A percentile compares a stretch with the other conserved stretches of the same genome.
These are phyloP conservation scores for Podila minutissima DNA, from an alignment of 192 early-diverging fungal genomes.

Conservation along the genomic window DNA sequence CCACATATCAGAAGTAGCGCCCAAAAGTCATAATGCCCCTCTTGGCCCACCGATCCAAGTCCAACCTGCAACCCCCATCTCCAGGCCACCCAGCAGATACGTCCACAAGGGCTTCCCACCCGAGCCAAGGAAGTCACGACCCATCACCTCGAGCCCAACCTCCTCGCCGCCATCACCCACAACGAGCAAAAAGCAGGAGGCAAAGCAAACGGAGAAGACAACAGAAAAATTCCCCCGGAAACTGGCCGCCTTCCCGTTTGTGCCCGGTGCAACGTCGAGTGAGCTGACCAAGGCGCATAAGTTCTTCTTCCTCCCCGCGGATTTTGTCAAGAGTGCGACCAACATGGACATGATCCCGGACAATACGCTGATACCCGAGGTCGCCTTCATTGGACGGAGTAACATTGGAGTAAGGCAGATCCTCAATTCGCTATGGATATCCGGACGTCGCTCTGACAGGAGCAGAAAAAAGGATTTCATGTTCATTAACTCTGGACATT, in stretches of 20 bases:
- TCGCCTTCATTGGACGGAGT: conserved; percentile 65
- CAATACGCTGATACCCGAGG: conserved; percentile 46
- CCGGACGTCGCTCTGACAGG: not conserved
- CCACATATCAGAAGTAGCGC: no score
- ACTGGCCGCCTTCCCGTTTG: conserved; percentile 43
- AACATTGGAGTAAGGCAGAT: conserved; percentile 53
- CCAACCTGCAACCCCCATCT: not conserved
- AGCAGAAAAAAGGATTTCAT: no score
- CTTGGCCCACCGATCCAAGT: no score
- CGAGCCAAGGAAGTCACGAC: not conserved
- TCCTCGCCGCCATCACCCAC: not conserved
- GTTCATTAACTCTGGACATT: no score
- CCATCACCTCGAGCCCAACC: not conserved
- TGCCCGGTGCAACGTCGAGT: conserved; percentile 30
- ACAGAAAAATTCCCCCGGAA: conserved; percentile 35
- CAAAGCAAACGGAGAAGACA: not conserved
- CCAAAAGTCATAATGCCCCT: no score
- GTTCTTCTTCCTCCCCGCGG: conserved; percentile 43
- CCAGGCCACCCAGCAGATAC: not conserved
- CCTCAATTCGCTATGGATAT: no score
- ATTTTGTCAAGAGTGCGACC: conserved; percentile 44
- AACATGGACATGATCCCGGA: conserved; percentile 38
- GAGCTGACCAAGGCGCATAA: conserved; percentile 45
- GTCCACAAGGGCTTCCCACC: conserved; percentile 3
- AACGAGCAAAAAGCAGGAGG: not conserved